Evolutionary conservation across 2,329 filamentous ascomycete genomes (phyloP).

Genomic region (Trichoderma sp.): DNA sequence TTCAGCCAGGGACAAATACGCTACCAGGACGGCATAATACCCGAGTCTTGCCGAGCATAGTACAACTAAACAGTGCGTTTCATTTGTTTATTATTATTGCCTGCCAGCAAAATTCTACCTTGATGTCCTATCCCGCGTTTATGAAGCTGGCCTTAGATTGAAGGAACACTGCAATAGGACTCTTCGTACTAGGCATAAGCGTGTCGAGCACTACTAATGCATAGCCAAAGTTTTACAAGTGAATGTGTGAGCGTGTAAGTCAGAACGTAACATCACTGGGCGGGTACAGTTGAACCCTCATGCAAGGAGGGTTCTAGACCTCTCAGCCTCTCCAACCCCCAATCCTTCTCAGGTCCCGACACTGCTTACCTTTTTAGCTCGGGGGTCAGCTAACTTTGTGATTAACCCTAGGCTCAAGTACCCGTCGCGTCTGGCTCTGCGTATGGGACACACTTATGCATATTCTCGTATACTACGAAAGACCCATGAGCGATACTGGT

Average conservation of each 20-base stretch:
- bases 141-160: neutral
- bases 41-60: neutral
- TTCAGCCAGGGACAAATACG: neutral
- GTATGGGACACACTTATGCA: neutral
- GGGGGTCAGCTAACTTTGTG: neutral
- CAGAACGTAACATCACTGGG: neutral
- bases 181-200: neutral
- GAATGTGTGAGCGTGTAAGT: neutral
- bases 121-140: neutral
- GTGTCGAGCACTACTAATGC: neutral
- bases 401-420: neutral
- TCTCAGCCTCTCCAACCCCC: neutral
- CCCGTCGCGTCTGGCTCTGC: neutral
- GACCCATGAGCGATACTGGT: neutral
- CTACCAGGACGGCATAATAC: neutral
- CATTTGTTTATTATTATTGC: neutral
- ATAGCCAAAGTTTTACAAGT: neutral
- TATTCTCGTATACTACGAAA: neutral
- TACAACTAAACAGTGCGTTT: neutral
- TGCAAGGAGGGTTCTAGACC: slow-evolving; percentile 1
- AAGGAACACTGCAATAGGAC: neutral
- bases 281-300: neutral
- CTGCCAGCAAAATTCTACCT: neutral
- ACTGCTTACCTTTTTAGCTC: neutral
- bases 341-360: slow-evolving; percentile 4